Evolutionary conservation across 1,284 basidiomycete genomes (phyloP), one percentile per base, ranked within the genome.

Genomic region (Cryptococcus sp.): DNA sequence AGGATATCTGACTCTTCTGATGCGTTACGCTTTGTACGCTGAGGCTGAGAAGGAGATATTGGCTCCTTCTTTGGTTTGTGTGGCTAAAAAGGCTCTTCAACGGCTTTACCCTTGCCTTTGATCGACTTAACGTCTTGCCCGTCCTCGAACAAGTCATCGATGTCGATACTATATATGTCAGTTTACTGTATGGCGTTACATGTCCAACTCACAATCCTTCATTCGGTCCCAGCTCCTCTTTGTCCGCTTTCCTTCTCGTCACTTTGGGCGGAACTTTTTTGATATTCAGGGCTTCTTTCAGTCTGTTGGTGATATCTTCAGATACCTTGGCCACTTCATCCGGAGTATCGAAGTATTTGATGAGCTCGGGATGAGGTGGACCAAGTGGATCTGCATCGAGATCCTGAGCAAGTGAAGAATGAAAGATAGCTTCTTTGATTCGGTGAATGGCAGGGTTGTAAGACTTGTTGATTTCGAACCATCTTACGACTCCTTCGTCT

Each of bases 401-500:
- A 66, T 94, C 88, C 1, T 83, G 77, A 5, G 88, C 85, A 10
- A 90, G 80, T 0, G 90, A 89, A 51, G 85, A 84, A 67, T 94
- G 91, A 72, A 93, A 89, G 62, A 94, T 85, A 3, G 93, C 93
- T 77, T 96, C 90, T 70, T 95, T 95, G 53, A 86, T 83, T 41
- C 92, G 86, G 69, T 98, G 94, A 34, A 96, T 82, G 4, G 89
- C 85, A 0, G 95, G 93, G 65, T 95, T 96, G 75, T 85, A 95
- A 0, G 89, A 89, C 2, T 85, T 77, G 1, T 81, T 78, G 0
- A 87, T 83, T 58, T 87, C 84, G 66, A 88, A 95, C 90, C 91
- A 98, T 13, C 59, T 54, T 3, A 68, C 66, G 8, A 80, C 34
- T 7, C 82, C 78, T 5, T 88, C 89, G 63, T 43, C 45, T 3